Base-by-base conservation (phyloP, 2,329 filamentous ascomycete genomes). In the Talaromyces rugulosus region DNA sequence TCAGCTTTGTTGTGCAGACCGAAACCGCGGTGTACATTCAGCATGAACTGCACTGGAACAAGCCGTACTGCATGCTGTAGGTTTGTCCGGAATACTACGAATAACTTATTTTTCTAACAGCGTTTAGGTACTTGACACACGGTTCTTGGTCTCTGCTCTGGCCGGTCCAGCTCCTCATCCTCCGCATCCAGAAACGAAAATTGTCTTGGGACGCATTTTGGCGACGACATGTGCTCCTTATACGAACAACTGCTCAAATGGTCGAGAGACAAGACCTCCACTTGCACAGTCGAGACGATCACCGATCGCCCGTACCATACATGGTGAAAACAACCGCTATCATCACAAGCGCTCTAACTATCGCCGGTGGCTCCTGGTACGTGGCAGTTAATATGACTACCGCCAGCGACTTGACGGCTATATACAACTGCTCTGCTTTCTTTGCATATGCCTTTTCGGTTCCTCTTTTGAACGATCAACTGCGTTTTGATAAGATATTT, bases 41-140 rank as follows among this genome's bases (percentile, higher is more conserved):
- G 79, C 89, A 94, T 74, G 88, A 95, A 63, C 79, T 97, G 66
- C 87, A 90, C 66, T 99, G 95, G 95, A 87, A 96, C 79, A 99
- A 99, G 81, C 91, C 95, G n/a, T 99, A 97, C 80, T 96, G 92
- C 82, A 99, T 99, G 95, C 86, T 99, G 83, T 97, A 79, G 79
- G 76, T 77, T 63, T 33, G 28, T 42, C 30, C 12, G 31, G 6
- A 12, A 2, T 50, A 56, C 5, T 27, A n/a, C 30, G 3, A 31
- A 3, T 14, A 4, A 30, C 16, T 28, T 30, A 3, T 28, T 30
- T 27, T n/a, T 51, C 3, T 51, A 51, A 52, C 55, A 42, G 14
- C 14, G 18, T 12, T 23, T 69, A 87, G 85, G 51, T 89, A 96
- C 78, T 83, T 99, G 67, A 99, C 95, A 11, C 95, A 99, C 78